Evolutionary conservation across 768 basidiomycete genomes (phyloP), one percentile per base, ranked within the genome.

Genomic region (Russula lepida): DNA sequence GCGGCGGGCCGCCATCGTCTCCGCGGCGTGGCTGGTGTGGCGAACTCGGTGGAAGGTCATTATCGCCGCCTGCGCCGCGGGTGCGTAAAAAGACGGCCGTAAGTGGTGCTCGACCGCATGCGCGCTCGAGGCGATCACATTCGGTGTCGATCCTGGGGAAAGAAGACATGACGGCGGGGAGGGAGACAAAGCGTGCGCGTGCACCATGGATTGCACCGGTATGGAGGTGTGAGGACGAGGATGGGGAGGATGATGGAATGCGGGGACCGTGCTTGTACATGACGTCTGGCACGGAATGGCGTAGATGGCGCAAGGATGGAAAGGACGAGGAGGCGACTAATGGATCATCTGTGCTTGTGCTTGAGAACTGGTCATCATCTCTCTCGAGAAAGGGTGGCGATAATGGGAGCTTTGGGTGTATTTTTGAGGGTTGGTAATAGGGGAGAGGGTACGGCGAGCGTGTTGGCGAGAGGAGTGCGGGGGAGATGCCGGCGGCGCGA

Each of bases 121-220:
- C 62, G 19, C 62, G 56, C 52, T 63, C 62, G 37, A 63, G 62
- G 19, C 62, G 62, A 9, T 63, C 62, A 4, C 62, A 58, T 30
- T 63, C 62, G 1, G 43, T 58, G 7, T 63, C 62, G 6, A 58
- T 39, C 13, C 51, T 28, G n/a, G 62, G 47, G 37, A 37, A 8
- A 1, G 51, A 27, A 17, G 61, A 43, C 23, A 57, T 13, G 25
- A 19, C 46, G 12, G 27, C 33, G 3, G 60, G 55, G 7, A 62
- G 50, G n/a, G 62, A 63, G 52, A 63, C 56, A 32, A 63, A 63
- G 17, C 56, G 62, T 13, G 57, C 56, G 23, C 62, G 61, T 28
- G 52, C 39, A 8, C 51, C 61, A 17, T 62, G 50, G 23, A 41
- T 50, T 28, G 35, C 30, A 21, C 44, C 27, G 1, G 35, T 23